These are phyloP conservation scores for Lactifluus pinguis DNA, from an alignment of 768 basidiomycete genomes.

Conservation along the genomic window DNA sequence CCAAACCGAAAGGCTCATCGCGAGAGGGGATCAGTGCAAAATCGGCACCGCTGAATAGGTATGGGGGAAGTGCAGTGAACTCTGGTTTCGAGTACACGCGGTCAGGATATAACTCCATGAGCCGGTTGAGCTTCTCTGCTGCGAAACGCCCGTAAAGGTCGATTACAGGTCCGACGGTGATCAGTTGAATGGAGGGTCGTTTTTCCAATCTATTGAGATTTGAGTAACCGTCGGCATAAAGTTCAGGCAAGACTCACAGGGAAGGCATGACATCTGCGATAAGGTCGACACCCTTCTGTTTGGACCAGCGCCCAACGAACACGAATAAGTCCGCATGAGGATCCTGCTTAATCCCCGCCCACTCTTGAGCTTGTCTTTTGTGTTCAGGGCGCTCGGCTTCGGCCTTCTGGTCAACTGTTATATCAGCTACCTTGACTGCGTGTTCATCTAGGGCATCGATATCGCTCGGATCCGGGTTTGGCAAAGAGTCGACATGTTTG, in stretches of 20 bases:
- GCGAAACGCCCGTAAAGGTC: conserved; percentile 94
- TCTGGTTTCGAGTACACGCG: conserved; percentile 95
- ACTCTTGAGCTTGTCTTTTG: conserved; percentile 90
- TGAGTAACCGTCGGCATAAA: conserved; percentile 13
- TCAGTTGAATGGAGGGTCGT: conserved; percentile 74
- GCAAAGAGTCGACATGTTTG: conserved; percentile 90
- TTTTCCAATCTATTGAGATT: conserved; percentile 59
- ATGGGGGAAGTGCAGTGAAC: conserved; percentile 89
- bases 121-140: conserved; percentile 83
- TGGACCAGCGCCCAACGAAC: conserved; percentile 96
- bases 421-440: conserved; percentile 58
- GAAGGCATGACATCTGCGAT: conserved; percentile 94
- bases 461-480: conserved; percentile 92
- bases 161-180: conserved; percentile 89
- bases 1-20: conserved; percentile 93
- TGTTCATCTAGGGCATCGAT: conserved; percentile 86
- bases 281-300: conserved; percentile 96
- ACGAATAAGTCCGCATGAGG: conserved; percentile 86
- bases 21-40: conserved; percentile 93
- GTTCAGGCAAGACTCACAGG: conserved; percentile 41
- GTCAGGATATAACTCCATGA: conserved; percentile 94
- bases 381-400: conserved; percentile 86
- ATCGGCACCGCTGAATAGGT: conserved; percentile 89
- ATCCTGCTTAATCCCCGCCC: conserved; percentile 90
- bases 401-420: conserved; percentile 69